Conservation (phyloP, 352 stramenopile species). For the Pilasporangium apinafurcum region DNA sequence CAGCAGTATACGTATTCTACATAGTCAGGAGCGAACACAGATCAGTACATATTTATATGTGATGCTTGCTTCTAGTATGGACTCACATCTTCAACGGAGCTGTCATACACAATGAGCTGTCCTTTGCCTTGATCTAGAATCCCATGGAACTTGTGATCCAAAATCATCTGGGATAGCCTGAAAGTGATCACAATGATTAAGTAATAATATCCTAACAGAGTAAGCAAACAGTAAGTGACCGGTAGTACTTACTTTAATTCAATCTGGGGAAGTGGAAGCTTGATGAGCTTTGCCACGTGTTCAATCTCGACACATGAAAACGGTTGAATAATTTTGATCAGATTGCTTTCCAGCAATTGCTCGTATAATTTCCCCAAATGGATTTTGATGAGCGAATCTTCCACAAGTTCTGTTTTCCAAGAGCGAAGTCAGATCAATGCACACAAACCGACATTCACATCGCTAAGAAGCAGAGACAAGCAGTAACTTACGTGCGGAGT, state of each 20-base stretch:
- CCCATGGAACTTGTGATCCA: conserved; percentile 98
- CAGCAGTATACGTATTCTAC: conserved; percentile 90
- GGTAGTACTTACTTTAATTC: conserved; percentile 63
- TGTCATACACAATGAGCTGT: conserved; percentile 98
- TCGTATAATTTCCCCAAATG: conserved; percentile 97
- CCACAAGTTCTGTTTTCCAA: conserved; percentile 71
- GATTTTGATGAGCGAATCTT: conserved; percentile 87
- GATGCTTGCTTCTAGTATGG: no score
- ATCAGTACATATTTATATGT: conserved; percentile 5
- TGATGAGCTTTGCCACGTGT: conserved; percentile 97
- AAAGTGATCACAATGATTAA: not conserved
- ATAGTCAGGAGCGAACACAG: not conserved
- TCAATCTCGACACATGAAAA: conserved; percentile 96
- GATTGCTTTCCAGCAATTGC: conserved; percentile 97
- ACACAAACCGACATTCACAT: not conserved
- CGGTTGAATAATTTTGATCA: conserved; percentile 99
- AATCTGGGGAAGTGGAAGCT: conserved; percentile 87
- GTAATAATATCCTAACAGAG: no score
- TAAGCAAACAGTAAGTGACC: no score
- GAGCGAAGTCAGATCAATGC: no score
- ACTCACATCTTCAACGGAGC: conserved; percentile 87
- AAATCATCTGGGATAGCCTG: conserved; percentile 99
- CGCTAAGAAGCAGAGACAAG: not conserved
- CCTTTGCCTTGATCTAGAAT: conserved; percentile 99
- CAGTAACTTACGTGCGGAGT: conserved; percentile 45